Conservation (phyloP, 2,329 filamentous ascomycete genomes). For the Aspergillus tamarii region DNA sequence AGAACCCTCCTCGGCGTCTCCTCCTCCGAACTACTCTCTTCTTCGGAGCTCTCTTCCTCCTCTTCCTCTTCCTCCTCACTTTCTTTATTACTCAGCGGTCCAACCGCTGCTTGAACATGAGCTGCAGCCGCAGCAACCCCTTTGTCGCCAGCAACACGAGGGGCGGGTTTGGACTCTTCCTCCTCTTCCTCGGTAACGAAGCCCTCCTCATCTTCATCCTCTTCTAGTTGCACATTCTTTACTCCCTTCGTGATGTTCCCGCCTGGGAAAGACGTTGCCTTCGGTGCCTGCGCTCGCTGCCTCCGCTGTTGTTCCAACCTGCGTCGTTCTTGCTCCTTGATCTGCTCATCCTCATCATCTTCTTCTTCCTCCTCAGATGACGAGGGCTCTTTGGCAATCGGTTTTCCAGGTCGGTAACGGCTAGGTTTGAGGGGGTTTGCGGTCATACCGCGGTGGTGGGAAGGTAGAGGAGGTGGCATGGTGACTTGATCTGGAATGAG, state of each 20-base stretch:
- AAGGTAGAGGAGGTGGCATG: slow-evolving; percentile 50
- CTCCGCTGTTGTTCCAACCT: slow-evolving; percentile 39
- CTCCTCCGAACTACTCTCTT: slow-evolving; percentile 59
- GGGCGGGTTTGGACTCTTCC: slow-evolving; percentile 29
- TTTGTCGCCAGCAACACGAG: slow-evolving; percentile 19
- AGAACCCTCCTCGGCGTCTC: slow-evolving; percentile 60
- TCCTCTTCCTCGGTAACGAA: slow-evolving; percentile 63
- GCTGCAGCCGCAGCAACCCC: slow-evolving; percentile 19
- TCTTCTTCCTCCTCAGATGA: slow-evolving; percentile 57
- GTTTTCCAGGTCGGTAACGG: slow-evolving; percentile 85
- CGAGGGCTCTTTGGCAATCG: slow-evolving; percentile 53
- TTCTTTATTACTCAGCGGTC: slow-evolving; percentile 39
- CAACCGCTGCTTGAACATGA: slow-evolving; percentile 24
- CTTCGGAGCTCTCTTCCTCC: slow-evolving; percentile 53
- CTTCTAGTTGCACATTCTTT: slow-evolving; percentile 36
- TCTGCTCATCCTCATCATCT: slow-evolving; percentile 57
- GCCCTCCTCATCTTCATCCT: slow-evolving; percentile 57
- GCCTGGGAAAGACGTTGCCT: slow-evolving; percentile 42
- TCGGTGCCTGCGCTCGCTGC: slow-evolving; percentile 52
- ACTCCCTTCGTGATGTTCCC: slow-evolving; percentile 37
- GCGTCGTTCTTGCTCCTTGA: slow-evolving; percentile 60
- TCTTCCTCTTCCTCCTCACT: slow-evolving; percentile 53
- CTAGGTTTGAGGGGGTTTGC: slow-evolving; percentile 81
- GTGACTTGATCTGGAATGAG: background rate
- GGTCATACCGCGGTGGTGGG: slow-evolving; percentile 71